Evolutionary conservation across 768 basidiomycete genomes (phyloP).

Genomic region (Boletus sensibilis): DNA sequence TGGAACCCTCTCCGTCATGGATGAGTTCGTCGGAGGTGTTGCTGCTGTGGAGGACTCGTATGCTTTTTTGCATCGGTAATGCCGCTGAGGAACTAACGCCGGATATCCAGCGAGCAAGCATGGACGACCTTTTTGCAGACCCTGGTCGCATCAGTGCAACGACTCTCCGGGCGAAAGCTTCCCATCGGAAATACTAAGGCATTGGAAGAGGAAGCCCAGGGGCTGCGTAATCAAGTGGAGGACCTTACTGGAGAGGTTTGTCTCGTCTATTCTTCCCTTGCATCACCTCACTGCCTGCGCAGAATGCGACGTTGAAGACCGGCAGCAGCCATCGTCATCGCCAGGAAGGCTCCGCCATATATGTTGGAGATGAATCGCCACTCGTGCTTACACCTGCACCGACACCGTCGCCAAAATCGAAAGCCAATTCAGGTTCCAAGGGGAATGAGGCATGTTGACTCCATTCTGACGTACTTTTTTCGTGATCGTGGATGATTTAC

Average conservation of each 20-base stretch:
- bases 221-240: slow-evolving; percentile 57
- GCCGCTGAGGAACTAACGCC: slow-evolving; percentile 14
- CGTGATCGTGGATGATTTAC: not conserved
- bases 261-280: not conserved
- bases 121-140: slow-evolving; percentile 63
- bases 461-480: not conserved
- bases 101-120: slow-evolving; percentile 52
- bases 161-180: slow-evolving; percentile 63
- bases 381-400: not conserved
- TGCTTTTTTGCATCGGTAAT: slow-evolving; percentile 21
- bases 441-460: slow-evolving; percentile 50
- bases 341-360: slow-evolving; percentile 18
- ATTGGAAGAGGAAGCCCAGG: slow-evolving; percentile 58
- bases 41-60: slow-evolving; percentile 63
- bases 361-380: slow-evolving; percentile 10
- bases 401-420: slow-evolving; percentile 28
- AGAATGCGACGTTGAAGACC: slow-evolving; percentile 11
- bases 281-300: not conserved
- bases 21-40: slow-evolving; percentile 65
- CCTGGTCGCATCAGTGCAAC: slow-evolving; percentile 59
- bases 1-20: slow-evolving; percentile 56
- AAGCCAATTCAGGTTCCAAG: slow-evolving; percentile 45
- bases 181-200: slow-evolving; percentile 48
- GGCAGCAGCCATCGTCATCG: slow-evolving; percentile 1
- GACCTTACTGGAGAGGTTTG: slow-evolving; percentile 65